Conservation (phyloP, 345 rosid genomes). For the Boechera stricta region DNA sequence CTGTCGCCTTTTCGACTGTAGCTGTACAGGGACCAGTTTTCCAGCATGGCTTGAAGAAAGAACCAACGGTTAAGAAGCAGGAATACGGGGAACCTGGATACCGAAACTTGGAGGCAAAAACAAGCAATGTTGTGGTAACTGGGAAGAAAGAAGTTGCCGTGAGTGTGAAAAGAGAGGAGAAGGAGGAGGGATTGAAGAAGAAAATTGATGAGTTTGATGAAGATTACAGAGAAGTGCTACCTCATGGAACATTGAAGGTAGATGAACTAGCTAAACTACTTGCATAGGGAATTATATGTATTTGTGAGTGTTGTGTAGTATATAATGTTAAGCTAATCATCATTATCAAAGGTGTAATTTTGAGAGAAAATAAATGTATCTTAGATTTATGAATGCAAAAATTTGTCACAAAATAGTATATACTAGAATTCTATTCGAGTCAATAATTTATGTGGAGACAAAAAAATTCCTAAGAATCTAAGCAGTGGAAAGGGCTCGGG, state of each 20-base stretch:
- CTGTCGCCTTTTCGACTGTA: conserved; percentile 61
- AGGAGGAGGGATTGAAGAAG: conserved; percentile 33
- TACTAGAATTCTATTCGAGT: too few species aligned
- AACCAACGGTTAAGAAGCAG: conserved; percentile 39
- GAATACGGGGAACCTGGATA: conserved; percentile 48
- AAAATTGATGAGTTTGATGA: conserved; percentile 42
- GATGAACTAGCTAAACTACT: conserved; percentile 93
- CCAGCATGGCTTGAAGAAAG: conserved; percentile 50
- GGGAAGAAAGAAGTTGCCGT: conserved; percentile 25
- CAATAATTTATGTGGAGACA: too few species aligned
- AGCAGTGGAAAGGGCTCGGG: too few species aligned
- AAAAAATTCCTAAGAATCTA: too few species aligned
- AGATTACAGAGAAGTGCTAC: conserved; percentile 42
- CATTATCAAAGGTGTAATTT: neutral
- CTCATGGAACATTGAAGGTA: conserved; percentile 67
- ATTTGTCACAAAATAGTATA: too few species aligned
- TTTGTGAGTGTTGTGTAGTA: conserved; percentile 24
- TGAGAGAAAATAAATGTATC: neutral
- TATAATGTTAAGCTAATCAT: conserved; percentile 30
- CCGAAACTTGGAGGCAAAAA: conserved; percentile 41
- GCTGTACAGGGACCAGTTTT: conserved; percentile 72
- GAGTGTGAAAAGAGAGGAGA: conserved; percentile 41
- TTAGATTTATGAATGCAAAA: neutral
- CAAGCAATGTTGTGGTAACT: conserved; percentile 24
- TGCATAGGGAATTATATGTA: conserved; percentile 47